Conservation (phyloP, 805 yeast species). For the Candida montana region DNA sequence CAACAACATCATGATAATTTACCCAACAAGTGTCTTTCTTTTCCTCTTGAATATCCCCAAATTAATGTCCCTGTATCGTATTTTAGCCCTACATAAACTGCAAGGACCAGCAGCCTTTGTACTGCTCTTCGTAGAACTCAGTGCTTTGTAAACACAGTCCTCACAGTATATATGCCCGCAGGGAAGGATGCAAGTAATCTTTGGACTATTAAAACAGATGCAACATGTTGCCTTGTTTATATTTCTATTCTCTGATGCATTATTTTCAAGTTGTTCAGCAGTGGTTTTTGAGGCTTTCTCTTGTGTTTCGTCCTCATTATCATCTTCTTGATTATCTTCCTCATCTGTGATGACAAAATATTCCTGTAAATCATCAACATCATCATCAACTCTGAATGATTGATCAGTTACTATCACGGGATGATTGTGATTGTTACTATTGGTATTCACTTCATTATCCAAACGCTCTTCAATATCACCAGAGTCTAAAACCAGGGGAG, state of each 20-base stretch:
- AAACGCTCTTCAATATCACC: constrained; percentile 8
- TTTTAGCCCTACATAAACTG: constrained; percentile 37
- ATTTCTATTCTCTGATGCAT: constrained; percentile 10
- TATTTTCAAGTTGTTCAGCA: constrained; percentile 25
- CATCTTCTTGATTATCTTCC: constrained; percentile 14
- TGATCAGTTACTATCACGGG: not conserved
- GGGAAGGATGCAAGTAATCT: constrained; percentile 40
- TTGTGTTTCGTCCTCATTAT: constrained; percentile 11
- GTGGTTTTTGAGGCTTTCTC: constrained; percentile 25
- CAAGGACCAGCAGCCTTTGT: constrained; percentile 33
- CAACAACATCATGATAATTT: not conserved
- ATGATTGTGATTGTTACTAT: not conserved
- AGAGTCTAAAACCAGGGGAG: constrained; percentile 17
- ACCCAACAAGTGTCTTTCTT: constrained; percentile 10
- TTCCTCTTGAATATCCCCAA: constrained; percentile 30
- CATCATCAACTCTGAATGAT: constrained; percentile 5
- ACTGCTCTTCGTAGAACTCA: constrained; percentile 30
- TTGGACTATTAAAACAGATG: constrained; percentile 51
- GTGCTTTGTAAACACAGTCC: constrained; percentile 44
- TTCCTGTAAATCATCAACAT: constrained; percentile 14
- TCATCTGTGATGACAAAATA: constrained; percentile 19
- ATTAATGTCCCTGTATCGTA: constrained; percentile 27
- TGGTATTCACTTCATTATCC: constrained; percentile 3
- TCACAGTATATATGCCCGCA: constrained; percentile 58
- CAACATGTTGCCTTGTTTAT: constrained; percentile 35